Evolutionary conservation across 352 stramenopile species (phyloP).

Genomic region (Aphanomyces euteiches): DNA sequence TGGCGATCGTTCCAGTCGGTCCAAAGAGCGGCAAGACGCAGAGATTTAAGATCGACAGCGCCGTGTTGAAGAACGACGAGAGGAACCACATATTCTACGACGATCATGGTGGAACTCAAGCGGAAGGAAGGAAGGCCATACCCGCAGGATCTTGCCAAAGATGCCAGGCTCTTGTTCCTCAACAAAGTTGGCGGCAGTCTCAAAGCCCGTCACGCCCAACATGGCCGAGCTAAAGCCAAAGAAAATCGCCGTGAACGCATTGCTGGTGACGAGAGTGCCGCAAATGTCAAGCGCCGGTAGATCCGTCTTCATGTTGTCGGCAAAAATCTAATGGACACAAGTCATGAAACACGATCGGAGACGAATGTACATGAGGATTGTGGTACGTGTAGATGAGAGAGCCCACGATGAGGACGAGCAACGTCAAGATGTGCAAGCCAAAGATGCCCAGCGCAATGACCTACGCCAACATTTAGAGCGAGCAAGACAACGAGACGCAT

Average conservation of each 20-base stretch:
- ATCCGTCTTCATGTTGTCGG: constrained; percentile 60
- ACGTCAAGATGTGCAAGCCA: constrained; percentile 67
- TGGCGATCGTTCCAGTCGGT: constrained; percentile 47
- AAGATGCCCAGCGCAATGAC: constrained; percentile 83
- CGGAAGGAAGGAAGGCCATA: neutral
- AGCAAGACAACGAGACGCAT: neutral
- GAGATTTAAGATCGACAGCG: constrained; percentile 61
- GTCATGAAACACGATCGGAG: neutral
- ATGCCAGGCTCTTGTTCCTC: constrained; percentile 84
- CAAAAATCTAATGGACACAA: constrained; percentile 37
- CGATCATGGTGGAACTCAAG: neutral
- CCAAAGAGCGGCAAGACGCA: constrained; percentile 54
- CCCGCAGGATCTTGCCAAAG: constrained; percentile 64
- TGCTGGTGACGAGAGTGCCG: constrained; percentile 40
- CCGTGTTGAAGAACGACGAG: constrained; percentile 77
- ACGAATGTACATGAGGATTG: constrained; percentile 38
- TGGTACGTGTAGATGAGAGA: constrained; percentile 57
- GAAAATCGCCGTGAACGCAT: constrained; percentile 59
- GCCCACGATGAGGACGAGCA: constrained; percentile 64
- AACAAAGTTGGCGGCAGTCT: constrained; percentile 88
- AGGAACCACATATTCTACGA: constrained; percentile 65
- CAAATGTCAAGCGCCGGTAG: constrained; percentile 58
- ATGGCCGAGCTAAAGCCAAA: constrained; percentile 82
- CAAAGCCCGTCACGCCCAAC: constrained; percentile 89
- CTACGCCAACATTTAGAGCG: constrained; percentile 10